Conservation (phyloP, 2,329 filamentous ascomycete species). For the Chaetomiaceae sp. region DNA sequence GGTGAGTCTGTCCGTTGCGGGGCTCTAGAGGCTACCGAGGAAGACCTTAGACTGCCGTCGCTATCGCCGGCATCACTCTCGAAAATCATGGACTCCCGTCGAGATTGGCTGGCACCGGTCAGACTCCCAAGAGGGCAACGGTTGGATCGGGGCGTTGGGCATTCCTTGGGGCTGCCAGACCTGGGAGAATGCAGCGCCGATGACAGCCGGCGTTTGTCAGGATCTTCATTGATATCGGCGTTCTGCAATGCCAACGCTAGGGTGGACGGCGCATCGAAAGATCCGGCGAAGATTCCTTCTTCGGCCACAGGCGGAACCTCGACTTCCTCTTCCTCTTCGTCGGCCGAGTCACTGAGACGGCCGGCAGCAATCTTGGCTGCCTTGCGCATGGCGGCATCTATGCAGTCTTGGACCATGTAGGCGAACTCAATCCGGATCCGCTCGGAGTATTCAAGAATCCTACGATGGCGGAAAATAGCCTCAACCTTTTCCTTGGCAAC, state of each 20-base stretch:
- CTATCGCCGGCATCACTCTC: conserved; percentile 84
- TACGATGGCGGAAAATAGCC: conserved; percentile 82
- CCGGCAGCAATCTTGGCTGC: conserved; percentile 84
- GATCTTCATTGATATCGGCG: conserved; percentile 39
- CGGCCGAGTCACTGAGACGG: conserved; percentile 72
- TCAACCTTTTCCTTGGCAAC: conserved; percentile 86
- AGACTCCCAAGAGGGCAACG: conserved; percentile 55
- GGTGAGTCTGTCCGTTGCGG: conserved; percentile 81
- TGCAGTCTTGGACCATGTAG: conserved; percentile 89
- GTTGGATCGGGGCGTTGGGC: conserved; percentile 84
- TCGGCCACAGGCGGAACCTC: conserved; percentile 45
- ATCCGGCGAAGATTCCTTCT: conserved; percentile 52
- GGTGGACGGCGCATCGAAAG: conserved; percentile 55
- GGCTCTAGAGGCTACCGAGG: conserved; percentile 64
- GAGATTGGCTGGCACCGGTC: conserved; percentile 58
- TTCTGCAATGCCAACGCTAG: conserved; percentile 52
- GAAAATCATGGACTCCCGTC: conserved; percentile 71
- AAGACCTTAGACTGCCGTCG: conserved; percentile 81
- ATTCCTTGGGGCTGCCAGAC: conserved; percentile 86
- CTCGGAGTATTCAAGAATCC: conserved; percentile 93
- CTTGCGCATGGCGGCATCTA: conserved; percentile 85
- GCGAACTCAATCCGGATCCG: conserved; percentile 92
- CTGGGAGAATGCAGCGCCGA: conserved; percentile 70
- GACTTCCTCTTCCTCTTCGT: conserved; percentile 51
- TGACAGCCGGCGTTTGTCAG: conserved; percentile 43